phyloP scores from a whole-genome alignment of 257 asterid species.

The Rubia yunnanensis region DNA sequence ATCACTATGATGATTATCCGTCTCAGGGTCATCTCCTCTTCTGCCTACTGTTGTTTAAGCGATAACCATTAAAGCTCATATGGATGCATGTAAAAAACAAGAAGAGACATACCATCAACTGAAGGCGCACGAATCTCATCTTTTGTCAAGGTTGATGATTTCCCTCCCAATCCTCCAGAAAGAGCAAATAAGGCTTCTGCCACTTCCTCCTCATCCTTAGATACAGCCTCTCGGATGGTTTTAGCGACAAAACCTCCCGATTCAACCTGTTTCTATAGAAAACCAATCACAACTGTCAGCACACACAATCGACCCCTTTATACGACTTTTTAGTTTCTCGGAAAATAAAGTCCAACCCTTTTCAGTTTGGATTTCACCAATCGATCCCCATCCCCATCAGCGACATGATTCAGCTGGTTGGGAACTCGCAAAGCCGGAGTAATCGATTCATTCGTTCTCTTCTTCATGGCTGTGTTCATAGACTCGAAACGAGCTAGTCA shows the following conservation, averaged over 20 bases:
- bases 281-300: slow-evolving; percentile 17
- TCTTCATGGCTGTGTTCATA: slow-evolving; percentile 45
- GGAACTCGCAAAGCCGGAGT: slow-evolving; percentile 26
- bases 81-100: background rate
- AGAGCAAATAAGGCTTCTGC: slow-evolving; percentile 70
- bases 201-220: slow-evolving; percentile 87
- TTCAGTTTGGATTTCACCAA: slow-evolving; percentile 43
- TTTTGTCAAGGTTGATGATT: slow-evolving; percentile 24
- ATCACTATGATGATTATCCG: slow-evolving; percentile 18
- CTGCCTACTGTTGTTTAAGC: slow-evolving; percentile 17
- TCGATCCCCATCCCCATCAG: slow-evolving; percentile 30
- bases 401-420: slow-evolving; percentile 28
- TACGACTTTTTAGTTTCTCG: background rate
- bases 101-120: slow-evolving; percentile 28
- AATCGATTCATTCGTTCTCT: slow-evolving; percentile 39
- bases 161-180: slow-evolving; percentile 36
- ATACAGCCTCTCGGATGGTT: slow-evolving; percentile 21
- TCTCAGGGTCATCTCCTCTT: slow-evolving; percentile 16
- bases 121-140: slow-evolving; percentile 22
- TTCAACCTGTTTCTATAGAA: slow-evolving; percentile 28
- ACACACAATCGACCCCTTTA: background rate
- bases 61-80: slow-evolving; percentile 12
- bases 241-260: slow-evolving; percentile 6
- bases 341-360: slow-evolving; percentile 30
- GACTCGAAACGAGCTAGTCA: background rate